Evolutionary conservation across 352 stramenopile genomes (phyloP).

Genomic region (Pythium aphanidermatum): DNA sequence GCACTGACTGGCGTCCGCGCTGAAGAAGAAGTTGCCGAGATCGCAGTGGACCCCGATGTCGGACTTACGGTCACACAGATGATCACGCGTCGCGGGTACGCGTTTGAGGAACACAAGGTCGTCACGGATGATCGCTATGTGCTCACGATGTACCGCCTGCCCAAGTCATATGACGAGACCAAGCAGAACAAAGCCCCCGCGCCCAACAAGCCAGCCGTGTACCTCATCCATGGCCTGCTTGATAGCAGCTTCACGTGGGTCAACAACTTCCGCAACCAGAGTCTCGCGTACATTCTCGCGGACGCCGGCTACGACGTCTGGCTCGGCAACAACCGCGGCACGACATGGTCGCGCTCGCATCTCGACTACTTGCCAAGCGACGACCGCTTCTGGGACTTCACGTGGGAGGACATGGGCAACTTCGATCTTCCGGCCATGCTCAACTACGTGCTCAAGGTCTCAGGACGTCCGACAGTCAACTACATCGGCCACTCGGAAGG

Average conservation of each 20-base stretch:
- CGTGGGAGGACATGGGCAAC: constrained; percentile 48
- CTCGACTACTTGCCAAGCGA: constrained; percentile 33
- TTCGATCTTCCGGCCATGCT: constrained; percentile 54
- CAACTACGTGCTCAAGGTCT: constrained; percentile 33
- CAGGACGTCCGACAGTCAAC: constrained; percentile 30
- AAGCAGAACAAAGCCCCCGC: constrained; percentile 24
- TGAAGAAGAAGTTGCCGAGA: constrained; percentile 9
- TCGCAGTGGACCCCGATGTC: constrained; percentile 31
- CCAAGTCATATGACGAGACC: constrained; percentile 46
- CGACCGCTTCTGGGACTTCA: constrained; percentile 47
- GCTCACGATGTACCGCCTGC: constrained; percentile 55
- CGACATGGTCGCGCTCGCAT: constrained; percentile 47
- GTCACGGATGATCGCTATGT: constrained; percentile 46
- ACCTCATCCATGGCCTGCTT: constrained; percentile 67
- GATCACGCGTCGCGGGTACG: constrained; percentile 34
- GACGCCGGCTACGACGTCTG: constrained; percentile 87
- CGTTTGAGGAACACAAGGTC: constrained; percentile 50
- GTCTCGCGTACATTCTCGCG: constrained; percentile 86
- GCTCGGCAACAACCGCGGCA: constrained; percentile 60
- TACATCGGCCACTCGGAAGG: constrained; percentile 62
- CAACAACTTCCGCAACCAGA: constrained; percentile 53
- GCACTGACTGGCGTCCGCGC: too few species aligned
- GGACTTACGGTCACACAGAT: constrained; percentile 38
- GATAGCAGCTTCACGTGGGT: constrained; percentile 64
- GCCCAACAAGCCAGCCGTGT: constrained; percentile 43